Evolutionary conservation across 75 land plant species (phyloP).

Genomic region (Ceratopteris richardii): DNA sequence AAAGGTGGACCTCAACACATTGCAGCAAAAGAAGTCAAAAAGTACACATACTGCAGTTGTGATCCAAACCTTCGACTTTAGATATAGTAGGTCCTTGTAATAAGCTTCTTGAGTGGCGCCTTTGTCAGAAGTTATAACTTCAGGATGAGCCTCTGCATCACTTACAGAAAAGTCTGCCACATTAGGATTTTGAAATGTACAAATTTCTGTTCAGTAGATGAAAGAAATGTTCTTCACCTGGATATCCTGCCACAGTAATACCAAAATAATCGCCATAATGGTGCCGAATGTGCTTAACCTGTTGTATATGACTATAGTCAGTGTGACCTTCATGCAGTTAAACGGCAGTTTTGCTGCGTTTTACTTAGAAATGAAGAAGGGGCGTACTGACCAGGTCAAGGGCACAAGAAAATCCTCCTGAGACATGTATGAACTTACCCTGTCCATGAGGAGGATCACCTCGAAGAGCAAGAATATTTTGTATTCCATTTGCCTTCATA

Average conservation of each 20-base stretch:
- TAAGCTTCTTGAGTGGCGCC: slow-evolving; percentile 66
- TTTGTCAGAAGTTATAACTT: slow-evolving; percentile 47
- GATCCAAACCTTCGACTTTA: slow-evolving; percentile 69
- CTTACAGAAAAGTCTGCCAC: no score
- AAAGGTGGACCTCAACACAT: no score
- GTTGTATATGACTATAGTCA: slow-evolving; percentile 1
- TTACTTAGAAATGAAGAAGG: no score
- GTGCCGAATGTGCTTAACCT: slow-evolving; percentile 78
- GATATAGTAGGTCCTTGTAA: slow-evolving; percentile 67
- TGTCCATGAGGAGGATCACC: slow-evolving; percentile 96
- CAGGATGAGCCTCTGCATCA: slow-evolving; percentile 91
- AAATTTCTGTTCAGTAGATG: background rate
- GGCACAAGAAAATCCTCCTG: slow-evolving; percentile 88
- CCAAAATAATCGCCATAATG: slow-evolving; percentile 91
- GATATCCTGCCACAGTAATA: slow-evolving; percentile 97
- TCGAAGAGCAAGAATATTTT: slow-evolving; percentile 89
- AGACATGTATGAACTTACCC: slow-evolving; percentile 83
- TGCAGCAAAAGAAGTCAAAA: no score
- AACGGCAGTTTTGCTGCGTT: no score
- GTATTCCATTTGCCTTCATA: slow-evolving; percentile 81
- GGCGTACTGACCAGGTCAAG: slow-evolving; percentile 60
- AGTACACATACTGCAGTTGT: no score
- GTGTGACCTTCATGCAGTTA: no score
- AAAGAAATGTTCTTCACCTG: slow-evolving; percentile 53
- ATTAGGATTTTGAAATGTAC: no score